Evolutionary conservation across 495 filamentous ascomycete genomes (phyloP), one percentile per base, ranked within the genome.

Genomic region (Aspergillus steynii): DNA sequence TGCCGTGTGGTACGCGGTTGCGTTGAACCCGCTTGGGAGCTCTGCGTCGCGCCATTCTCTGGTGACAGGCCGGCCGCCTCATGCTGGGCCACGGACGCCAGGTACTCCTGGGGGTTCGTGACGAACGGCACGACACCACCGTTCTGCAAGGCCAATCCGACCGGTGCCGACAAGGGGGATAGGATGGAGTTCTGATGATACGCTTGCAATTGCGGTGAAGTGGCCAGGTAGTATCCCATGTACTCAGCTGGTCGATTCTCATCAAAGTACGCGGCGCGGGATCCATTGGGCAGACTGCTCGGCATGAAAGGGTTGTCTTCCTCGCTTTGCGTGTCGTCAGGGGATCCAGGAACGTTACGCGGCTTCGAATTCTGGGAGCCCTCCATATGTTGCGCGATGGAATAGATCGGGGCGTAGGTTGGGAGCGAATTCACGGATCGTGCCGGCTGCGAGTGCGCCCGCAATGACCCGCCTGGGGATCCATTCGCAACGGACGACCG

Each of bases 381-480:
- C 10, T 77, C 76, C 51, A 66, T 50, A 8, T 69, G 55, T 53
- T 71, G 72, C 32, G 75, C 59, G 37, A 74, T 68, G 49, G 76
- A 63, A 65, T 78, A 79, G 34, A 79, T 62, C 27, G 80, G 68
- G 29, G 72, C 65, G 66, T 74, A 72, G 42, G 56, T 72, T 37
- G 70, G 72, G 53, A 77, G 64, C 58, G 82, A 77, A 56, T 82
- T 78, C 28, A 83, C 64, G 4, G 81, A 72, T 25, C 87, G 79
- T 4, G 86, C 83, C 60, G 87, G 87, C 59, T 90, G 87, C 29
- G 87, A 90, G 47, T 90, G 87, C 27, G 87, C 86, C 46, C 87
- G 74, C 6, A 85, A 71, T 5, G 82, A 85, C 37, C 71, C 76
- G 29, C 76, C 78, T 1, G 83, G 74, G 15, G 80, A 80, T 1